Base-by-base conservation (phyloP, 1,284 basidiomycete species). In the Psilocybe mexicana region DNA sequence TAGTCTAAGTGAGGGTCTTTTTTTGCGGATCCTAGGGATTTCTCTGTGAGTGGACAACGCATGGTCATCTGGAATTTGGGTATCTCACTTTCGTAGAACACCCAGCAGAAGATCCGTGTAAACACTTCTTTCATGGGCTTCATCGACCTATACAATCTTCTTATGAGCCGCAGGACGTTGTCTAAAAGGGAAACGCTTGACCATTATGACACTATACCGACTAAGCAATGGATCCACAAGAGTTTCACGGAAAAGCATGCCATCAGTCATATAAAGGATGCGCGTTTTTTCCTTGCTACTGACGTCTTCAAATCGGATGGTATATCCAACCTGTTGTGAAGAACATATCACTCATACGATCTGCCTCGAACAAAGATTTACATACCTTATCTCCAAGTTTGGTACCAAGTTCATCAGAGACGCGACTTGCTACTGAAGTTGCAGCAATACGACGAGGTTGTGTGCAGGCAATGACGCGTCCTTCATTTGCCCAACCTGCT, bases 231-330 rank as follows among this genome's bases (percentile, higher is more conserved):
- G 93, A 68, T 98, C 94, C 40, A 93, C 79, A 64, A 98, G 84
- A 38, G 93, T 90, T 76, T 99, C 97, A 58, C 96, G 87, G 67
- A 99, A 94, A 26, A 99, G 84, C 85, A 98, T 96, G 43, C 97
- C 96, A 71, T 99, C 97, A 28, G 97, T 99, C 84, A 98, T 85
- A 75, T 98, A 99, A 57, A 95, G 86, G 70, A 99, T 92, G n/a
- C 92, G 82, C 0, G 96, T 99, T 50, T 84, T 79, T 54, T 88
- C 79, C 69, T 88, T 88, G 70, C 82, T 84, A 67, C 90, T 92
- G 45, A 95, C 84, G 69, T 99, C 96, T 73, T 99, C 97, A 65
- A 99, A 99, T 10, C 97, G 89, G 64, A 99, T 98, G 2, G 94
- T 93, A 72, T 99, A 99, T 6, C 97, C 96, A 61, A 98, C 95